Conservation (phyloP, 1,284 basidiomycete species). For the Cronartium ribicola region DNA sequence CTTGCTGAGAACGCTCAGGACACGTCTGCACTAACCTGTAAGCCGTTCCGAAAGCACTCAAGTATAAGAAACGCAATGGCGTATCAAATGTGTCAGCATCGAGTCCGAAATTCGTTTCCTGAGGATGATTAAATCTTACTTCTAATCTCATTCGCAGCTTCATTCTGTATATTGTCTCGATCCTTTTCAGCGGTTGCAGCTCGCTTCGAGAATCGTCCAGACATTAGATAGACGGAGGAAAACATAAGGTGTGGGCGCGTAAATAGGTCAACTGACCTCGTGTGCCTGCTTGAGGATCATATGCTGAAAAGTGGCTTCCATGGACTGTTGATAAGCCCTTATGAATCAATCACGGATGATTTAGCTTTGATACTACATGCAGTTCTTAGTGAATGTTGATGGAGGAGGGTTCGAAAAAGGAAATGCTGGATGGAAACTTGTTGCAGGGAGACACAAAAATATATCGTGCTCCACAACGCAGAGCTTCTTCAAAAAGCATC, state of each 20-base stretch:
- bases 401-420: no score
- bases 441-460: not conserved
- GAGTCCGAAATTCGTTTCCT: not conserved
- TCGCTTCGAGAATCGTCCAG: not conserved
- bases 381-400: no score
- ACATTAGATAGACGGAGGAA: not conserved
- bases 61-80: not conserved
- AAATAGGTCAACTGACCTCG: not conserved
- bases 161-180: not conserved
- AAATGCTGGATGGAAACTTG: no score
- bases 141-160: slow-evolving; percentile 8
- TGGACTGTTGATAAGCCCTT: slow-evolving; percentile 13
- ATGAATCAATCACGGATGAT: not conserved
- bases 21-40: not conserved
- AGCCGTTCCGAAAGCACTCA: not conserved
- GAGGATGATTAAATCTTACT: not conserved
- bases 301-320: slow-evolving; percentile 14
- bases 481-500: no score
- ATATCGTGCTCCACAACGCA: no score
- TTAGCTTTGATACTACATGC: not conserved
- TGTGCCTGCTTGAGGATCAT: slow-evolving; percentile 10
- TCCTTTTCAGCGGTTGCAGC: not conserved
- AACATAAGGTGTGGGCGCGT: not conserved
- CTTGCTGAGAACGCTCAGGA: not conserved
- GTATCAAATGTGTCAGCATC: not conserved